A percentile compares a stretch with the other conserved stretches of the same genome.
Evolutionary conservation across 1,284 basidiomycete species (phyloP).

Genomic region (Pseudozyma tsukubaensis): DNA sequence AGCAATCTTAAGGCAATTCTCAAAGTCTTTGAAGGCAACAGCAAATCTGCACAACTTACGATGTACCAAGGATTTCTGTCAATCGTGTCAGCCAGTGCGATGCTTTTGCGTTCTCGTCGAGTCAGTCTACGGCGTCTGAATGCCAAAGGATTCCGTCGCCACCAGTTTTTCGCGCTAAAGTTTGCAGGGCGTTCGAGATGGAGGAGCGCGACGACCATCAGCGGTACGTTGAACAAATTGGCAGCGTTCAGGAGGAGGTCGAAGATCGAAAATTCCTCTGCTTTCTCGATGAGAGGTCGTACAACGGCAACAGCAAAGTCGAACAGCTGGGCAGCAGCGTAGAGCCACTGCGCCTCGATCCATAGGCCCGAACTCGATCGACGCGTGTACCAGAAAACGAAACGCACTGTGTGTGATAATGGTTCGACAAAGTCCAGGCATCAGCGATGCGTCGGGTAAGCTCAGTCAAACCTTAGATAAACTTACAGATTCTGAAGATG

Average conservation of each 20-base stretch:
- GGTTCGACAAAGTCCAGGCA: no score
- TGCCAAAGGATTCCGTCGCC: slow-evolving; percentile 6
- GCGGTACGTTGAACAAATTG: neutral
- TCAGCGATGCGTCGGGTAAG: no score
- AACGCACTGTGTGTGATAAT: neutral
- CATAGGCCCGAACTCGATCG: slow-evolving; percentile 13
- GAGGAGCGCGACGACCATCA: slow-evolving; percentile 3
- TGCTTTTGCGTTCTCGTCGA: slow-evolving; percentile 11
- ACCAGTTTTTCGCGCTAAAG: neutral
- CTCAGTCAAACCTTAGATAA: no score
- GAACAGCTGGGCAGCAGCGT: neutral
- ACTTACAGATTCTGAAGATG: slow-evolving; percentile 1
- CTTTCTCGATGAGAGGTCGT: neutral
- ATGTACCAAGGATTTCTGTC: slow-evolving; percentile 14
- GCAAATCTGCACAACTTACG: neutral
- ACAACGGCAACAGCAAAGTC: neutral
- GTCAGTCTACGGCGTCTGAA: slow-evolving; percentile 19
- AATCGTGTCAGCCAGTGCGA: slow-evolving; percentile 4
- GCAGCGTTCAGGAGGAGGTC: neutral
- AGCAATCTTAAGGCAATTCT: no score
- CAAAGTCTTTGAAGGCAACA: no score
- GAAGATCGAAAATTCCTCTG: neutral
- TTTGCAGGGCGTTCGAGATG: slow-evolving; percentile 13
- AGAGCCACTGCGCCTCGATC: slow-evolving; percentile 13
- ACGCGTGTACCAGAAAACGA: slow-evolving; percentile 21